These are phyloP conservation scores for Oryza rufipogon DNA, from an alignment of 176 grass and related monocot genomes.

Conservation along the genomic window DNA sequence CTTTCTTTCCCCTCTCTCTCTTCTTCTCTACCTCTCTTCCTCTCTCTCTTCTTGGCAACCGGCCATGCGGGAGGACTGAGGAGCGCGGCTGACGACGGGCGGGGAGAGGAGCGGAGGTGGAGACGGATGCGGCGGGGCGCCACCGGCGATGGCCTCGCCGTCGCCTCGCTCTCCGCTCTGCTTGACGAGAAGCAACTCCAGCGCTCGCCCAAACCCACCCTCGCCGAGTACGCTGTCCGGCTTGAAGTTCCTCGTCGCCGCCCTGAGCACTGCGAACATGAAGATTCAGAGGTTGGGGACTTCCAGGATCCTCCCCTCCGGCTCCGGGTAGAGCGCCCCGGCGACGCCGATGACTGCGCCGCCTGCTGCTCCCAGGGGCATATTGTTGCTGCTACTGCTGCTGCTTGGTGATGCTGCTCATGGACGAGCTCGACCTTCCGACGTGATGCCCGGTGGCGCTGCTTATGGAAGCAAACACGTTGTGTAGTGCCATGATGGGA, in stretches of 20 bases:
- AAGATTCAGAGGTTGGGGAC: constrained; percentile 61
- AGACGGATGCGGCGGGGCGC: too few relatives aligned
- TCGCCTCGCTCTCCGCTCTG: too few relatives aligned
- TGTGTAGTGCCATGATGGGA: constrained; percentile 15
- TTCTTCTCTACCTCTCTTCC: too few relatives aligned
- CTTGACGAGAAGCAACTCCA: too few relatives aligned
- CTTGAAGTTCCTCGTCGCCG: constrained; percentile 67
- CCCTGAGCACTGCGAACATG: constrained; percentile 59
- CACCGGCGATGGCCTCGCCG: too few relatives aligned
- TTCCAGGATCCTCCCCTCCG: constrained; percentile 73
- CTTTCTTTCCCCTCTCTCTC: too few relatives aligned
- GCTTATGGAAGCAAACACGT: neutral
- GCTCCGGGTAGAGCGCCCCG: constrained; percentile 29
- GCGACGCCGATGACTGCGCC: neutral
- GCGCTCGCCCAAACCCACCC: constrained; percentile 67
- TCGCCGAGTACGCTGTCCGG: constrained; percentile 66
- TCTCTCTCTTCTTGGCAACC: too few relatives aligned
- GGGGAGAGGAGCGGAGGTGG: too few relatives aligned
- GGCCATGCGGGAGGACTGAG: too few relatives aligned
- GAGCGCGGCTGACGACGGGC: too few relatives aligned
- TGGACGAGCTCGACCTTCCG: constrained; percentile 38
- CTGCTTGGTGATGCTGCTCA: constrained; percentile 33
- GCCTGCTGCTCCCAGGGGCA: neutral
- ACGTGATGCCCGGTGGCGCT: neutral
- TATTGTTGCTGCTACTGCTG: neutral